Base-by-base conservation (phyloP, 2,329 filamentous ascomycete species). In the Exophiala sp. region DNA sequence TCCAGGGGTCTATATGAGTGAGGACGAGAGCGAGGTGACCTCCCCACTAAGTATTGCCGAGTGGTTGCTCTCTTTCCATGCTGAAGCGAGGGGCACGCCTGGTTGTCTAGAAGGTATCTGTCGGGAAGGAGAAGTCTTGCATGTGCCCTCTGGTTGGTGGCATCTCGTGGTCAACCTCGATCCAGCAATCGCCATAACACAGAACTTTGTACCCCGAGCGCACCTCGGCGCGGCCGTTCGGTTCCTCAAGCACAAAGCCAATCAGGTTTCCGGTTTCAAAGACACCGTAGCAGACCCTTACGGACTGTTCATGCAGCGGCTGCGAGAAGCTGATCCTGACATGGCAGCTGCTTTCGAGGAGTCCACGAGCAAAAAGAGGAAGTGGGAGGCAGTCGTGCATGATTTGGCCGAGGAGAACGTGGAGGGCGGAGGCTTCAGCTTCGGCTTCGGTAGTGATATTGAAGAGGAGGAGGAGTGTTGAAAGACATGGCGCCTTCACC, bases 71-170 rank as follows among this genome's bases (percentile, higher is more conserved):
- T 85, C 86, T 24, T 97, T 96, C 70, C 94, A 97, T 67, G 81
- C 81, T 1, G 87, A 91, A 65, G 94, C 92, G 8, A 82, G 92
- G 47, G 77, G 75, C 48, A 84, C 86, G 1, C 82, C 86, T 0
- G 89, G 87, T 9, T 96, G 91, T 65, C 72, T 87, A 29, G 92
- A 97, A 72, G 92, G 90, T 0, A 84, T 97, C 24, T 97, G 92
- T 67, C 72, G 75, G 11, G 82, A 85, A 39, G 92, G 92, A 2
- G 94, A 97, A 70, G 86, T 97, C 12, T 72, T 97, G 46, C 89
- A 96, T 67, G 92, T 97, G 5, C 92, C 94, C 0, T 91, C 87
- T 47, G 91, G 92, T 5, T 97, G 92, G 92, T 97, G 94, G 85
- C 92, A 97, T 75, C 76, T 97, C 32, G 94, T 97, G 8, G 85